Evolutionary conservation across 495 filamentous ascomycete species (phyloP).

Genomic region (Penicillium psychrofluorescens): DNA sequence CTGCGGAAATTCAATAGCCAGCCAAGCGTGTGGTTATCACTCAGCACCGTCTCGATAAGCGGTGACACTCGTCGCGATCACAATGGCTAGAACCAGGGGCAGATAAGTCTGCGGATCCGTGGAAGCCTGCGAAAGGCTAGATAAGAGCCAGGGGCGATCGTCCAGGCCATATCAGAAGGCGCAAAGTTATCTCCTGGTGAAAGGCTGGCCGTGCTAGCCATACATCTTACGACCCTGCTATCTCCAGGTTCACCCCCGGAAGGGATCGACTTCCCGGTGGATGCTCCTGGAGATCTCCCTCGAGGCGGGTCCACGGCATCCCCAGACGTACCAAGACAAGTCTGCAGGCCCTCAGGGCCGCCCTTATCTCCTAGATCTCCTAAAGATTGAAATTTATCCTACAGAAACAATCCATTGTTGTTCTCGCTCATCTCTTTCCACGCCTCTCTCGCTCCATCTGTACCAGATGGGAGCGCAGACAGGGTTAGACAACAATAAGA

Average conservation of each 20-base stretch:
- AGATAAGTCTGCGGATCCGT: constrained; percentile 7
- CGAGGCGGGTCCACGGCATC: neutral
- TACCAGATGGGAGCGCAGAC: too few species aligned
- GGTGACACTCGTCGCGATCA: constrained; percentile 5
- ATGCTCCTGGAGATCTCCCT: constrained; percentile 7
- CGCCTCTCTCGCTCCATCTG: neutral
- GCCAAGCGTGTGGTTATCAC: constrained; percentile 10
- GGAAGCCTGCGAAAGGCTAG: neutral
- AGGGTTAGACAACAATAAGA: too few species aligned
- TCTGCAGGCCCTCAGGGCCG: neutral
- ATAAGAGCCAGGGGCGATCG: too few species aligned
- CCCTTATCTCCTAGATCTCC: constrained; percentile 2
- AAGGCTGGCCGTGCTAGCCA: neutral
- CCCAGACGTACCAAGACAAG: neutral
- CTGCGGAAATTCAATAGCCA: neutral
- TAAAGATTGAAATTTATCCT: neutral
- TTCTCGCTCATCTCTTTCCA: neutral
- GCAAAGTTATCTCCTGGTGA: neutral
- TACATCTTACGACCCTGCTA: constrained; percentile 7
- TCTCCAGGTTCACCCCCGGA: constrained; percentile 19
- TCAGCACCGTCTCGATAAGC: constrained; percentile 13
- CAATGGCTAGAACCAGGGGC: neutral
- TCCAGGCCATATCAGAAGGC: too few species aligned
- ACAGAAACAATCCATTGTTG: too few species aligned
- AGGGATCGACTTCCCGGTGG: neutral